Percentiles rank a stretch among this genome's conserved stretches.
phyloP scores from a whole-genome alignment of 805 yeast genomes.

The Myxozyma kluyveri region DNA sequence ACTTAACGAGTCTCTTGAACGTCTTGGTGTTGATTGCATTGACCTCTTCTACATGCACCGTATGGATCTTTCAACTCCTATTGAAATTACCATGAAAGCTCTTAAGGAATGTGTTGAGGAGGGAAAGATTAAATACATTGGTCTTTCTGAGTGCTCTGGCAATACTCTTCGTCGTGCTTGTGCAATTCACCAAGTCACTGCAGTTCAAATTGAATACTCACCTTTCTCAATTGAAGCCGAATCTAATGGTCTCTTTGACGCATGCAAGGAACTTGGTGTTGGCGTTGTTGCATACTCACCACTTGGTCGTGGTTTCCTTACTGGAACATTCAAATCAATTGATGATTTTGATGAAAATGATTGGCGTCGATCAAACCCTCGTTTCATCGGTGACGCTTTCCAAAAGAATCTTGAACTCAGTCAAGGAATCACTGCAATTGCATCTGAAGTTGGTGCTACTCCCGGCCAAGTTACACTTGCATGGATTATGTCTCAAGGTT shows the following conservation, averaged over 20 bases:
- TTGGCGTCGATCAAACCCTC: constrained; percentile 51
- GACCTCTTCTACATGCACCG: constrained; percentile 74
- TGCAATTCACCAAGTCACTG: constrained; percentile 53
- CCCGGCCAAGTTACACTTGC: constrained; percentile 70
- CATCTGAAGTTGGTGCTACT: constrained; percentile 47
- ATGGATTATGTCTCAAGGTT: constrained; percentile 52
- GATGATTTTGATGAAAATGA: constrained; percentile 54
- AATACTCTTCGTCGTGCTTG: constrained; percentile 60
- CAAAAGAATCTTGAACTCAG: constrained; percentile 52
- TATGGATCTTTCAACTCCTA: constrained; percentile 54
- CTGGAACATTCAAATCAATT: constrained; percentile 54
- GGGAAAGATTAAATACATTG: constrained; percentile 67
- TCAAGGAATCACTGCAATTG: constrained; percentile 49
- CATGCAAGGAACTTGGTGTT: constrained; percentile 57
- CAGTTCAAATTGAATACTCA: constrained; percentile 78
- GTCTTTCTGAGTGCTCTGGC: constrained; percentile 70
- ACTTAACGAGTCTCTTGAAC: constrained; percentile 19
- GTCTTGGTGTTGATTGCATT: constrained; percentile 32
- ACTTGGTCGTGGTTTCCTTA: constrained; percentile 71
- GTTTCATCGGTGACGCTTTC: constrained; percentile 59
- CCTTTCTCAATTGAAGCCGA: constrained; percentile 63
- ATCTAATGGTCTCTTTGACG: constrained; percentile 60
- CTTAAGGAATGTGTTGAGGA: constrained; percentile 57
- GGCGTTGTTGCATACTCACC: constrained; percentile 83
- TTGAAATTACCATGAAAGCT: constrained; percentile 56